Evolutionary conservation across 1,284 basidiomycete genomes (phyloP).

Genomic region (Leccinum cinnamomeum): DNA sequence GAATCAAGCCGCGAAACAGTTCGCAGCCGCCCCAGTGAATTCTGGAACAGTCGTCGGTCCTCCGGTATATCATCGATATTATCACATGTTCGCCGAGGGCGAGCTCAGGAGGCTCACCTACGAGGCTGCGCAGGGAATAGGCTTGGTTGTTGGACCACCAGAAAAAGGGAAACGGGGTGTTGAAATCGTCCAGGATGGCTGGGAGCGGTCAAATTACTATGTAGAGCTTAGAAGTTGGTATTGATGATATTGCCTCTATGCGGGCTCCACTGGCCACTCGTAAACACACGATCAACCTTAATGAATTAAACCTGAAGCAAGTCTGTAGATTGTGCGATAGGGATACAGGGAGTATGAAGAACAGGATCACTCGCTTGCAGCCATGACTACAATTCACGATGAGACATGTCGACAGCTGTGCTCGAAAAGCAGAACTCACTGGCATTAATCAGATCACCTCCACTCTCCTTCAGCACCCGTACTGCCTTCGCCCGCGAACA

Average conservation of each 20-base stretch:
- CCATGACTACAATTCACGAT: slow-evolving; percentile 34
- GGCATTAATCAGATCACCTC: slow-evolving; percentile 92
- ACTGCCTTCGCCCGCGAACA: slow-evolving; percentile 90
- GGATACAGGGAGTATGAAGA: slow-evolving; percentile 27
- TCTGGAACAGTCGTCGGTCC: slow-evolving; percentile 3
- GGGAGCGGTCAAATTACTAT: slow-evolving; percentile 86
- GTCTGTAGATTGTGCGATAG: slow-evolving; percentile 25
- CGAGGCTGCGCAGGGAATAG: slow-evolving; percentile 62
- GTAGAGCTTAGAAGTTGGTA: slow-evolving; percentile 69
- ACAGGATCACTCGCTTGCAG: slow-evolving; percentile 35
- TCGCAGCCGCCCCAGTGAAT: neutral
- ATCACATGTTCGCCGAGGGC: slow-evolving; percentile 86
- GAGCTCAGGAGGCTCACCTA: slow-evolving; percentile 68
- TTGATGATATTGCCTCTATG: slow-evolving; percentile 22
- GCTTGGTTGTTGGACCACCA: slow-evolving; percentile 48
- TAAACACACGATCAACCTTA: neutral
- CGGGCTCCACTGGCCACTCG: slow-evolving; percentile 1
- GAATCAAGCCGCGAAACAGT: slow-evolving; percentile 16
- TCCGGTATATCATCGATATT: slow-evolving; percentile 79
- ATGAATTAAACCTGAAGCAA: slow-evolving; percentile 10
- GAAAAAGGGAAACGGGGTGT: slow-evolving; percentile 42
- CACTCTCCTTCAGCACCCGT: slow-evolving; percentile 82
- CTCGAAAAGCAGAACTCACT: slow-evolving; percentile 58
- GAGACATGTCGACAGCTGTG: slow-evolving; percentile 51
- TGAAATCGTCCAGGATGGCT: slow-evolving; percentile 72